Percentiles rank a stretch among this genome's conserved stretches.
Evolutionary conservation across 139 green algal species (phyloP).

Genomic region (Chlorella sp.): DNA sequence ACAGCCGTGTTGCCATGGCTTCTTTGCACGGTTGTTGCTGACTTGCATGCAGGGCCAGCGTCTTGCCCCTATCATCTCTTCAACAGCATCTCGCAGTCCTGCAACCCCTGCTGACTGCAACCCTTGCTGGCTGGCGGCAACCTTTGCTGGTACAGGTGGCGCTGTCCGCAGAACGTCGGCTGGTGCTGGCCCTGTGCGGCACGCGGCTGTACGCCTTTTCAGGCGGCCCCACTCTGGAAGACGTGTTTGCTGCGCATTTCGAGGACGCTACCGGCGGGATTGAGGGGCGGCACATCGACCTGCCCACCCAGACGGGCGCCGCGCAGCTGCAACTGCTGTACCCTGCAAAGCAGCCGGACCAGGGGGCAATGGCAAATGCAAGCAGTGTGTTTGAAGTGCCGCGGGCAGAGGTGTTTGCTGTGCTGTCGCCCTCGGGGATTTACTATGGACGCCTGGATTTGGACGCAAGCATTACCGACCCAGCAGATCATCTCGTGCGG

Average conservation of each 20-base stretch:
- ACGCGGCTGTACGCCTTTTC: conserved; percentile 69
- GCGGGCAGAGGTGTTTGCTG: conserved; percentile 45
- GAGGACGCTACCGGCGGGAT: neutral
- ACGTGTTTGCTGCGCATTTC: conserved; percentile 44
- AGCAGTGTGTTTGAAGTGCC: neutral
- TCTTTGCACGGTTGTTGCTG: no score
- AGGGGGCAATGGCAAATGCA: neutral
- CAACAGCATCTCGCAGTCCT: no score
- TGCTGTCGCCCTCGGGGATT: conserved; percentile 52
- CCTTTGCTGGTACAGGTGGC: neutral
- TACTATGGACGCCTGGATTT: conserved; percentile 52
- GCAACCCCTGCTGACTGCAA: no score
- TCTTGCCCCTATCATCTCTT: no score
- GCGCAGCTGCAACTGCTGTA: conserved; percentile 48
- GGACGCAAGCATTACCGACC: neutral
- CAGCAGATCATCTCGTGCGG: conserved; percentile 35
- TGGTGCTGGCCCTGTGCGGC: conserved; percentile 71
- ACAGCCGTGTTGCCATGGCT: no score
- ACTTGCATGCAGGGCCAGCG: no score
- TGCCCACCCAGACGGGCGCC: conserved; percentile 31
- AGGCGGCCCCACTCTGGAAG: conserved; percentile 40
- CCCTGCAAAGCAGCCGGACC: conserved; percentile 19
- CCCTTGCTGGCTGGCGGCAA: no score
- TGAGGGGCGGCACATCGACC: conserved; percentile 19
- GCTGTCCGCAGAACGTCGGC: neutral